A percentile compares a stretch with the other conserved stretches of the same genome.
Conservation (phyloP, 305 asterid genomes). For the Rubia occidens region DNA sequence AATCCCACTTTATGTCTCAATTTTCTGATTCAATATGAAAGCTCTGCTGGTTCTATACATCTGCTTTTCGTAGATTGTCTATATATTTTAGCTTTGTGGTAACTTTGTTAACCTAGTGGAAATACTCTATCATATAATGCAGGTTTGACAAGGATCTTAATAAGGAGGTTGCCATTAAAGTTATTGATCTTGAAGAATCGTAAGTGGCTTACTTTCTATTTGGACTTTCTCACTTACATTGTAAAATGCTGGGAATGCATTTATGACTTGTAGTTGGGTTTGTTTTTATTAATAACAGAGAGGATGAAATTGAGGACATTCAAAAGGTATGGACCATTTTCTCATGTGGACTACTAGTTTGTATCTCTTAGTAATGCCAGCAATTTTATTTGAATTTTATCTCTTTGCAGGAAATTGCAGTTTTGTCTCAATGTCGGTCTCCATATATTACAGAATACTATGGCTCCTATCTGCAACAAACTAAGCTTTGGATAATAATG, state of each 20-base stretch:
- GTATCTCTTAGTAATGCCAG: slow-evolving; percentile 10
- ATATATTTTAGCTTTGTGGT: neutral
- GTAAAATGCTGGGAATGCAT: neutral
- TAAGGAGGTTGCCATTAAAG: slow-evolving; percentile 86
- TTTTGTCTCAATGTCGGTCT: slow-evolving; percentile 86
- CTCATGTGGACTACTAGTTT: slow-evolving; percentile 14
- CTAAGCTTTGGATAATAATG: slow-evolving; percentile 93
- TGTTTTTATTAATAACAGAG: slow-evolving; percentile 43
- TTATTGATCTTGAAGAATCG: slow-evolving; percentile 98
- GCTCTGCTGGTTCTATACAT: neutral
- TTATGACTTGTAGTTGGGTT: neutral
- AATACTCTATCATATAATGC: slow-evolving; percentile 28
- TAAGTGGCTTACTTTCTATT: slow-evolving; percentile 41
- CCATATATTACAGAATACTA: slow-evolving; percentile 84
- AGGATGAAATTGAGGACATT: slow-evolving; percentile 95
- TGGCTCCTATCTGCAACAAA: slow-evolving; percentile 71
- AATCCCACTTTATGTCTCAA: neutral
- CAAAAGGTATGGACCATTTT: slow-evolving; percentile 55
- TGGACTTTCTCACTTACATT: slow-evolving; percentile 5
- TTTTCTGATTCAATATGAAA: neutral
- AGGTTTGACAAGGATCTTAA: slow-evolving; percentile 82
- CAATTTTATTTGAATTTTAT: slow-evolving; percentile 25
- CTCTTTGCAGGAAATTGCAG: slow-evolving; percentile 73
- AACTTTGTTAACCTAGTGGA: slow-evolving; percentile 2
- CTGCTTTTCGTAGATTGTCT: neutral